Evolutionary conservation across 1,284 basidiomycete species (phyloP).

Genomic region (Termitomyces sp.): DNA sequence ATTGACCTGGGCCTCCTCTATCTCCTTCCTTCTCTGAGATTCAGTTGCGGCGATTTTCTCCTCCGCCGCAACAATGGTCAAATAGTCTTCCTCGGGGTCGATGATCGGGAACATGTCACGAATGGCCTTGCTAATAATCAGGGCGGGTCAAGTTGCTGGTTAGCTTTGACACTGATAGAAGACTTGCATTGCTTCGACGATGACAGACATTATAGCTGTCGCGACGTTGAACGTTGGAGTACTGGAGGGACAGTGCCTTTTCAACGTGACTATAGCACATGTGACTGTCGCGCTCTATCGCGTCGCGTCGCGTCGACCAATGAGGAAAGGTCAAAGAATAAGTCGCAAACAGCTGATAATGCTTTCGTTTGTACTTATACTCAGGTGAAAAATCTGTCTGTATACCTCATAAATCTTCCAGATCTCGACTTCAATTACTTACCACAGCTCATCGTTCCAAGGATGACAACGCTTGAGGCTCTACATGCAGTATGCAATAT

Average conservation of each 20-base stretch:
- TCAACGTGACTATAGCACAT: conserved; percentile 2
- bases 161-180: background rate
- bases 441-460: background rate
- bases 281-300: conserved; percentile 6
- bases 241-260: background rate
- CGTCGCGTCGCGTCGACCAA: background rate
- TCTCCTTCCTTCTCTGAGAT: conserved; percentile 51
- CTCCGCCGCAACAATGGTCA: conserved; percentile 66
- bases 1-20: conserved; percentile 57
- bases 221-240: background rate
- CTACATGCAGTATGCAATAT: background rate
- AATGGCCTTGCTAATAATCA: conserved; percentile 54
- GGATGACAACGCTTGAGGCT: background rate
- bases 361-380: no score
- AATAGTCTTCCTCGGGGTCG: conserved; percentile 69
- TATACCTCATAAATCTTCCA: no score
- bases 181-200: conserved; percentile 20
- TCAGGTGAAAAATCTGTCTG: no score
- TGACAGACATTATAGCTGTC: conserved; percentile 18
- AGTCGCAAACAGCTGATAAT: no score
- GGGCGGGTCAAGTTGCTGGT: background rate
- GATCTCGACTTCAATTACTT: background rate
- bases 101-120: conserved; percentile 63
- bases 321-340: no score
- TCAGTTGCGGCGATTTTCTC: conserved; percentile 57